Base-by-base conservation (phyloP, 495 filamentous ascomycete genomes). In the Penicillium lividum region DNA sequence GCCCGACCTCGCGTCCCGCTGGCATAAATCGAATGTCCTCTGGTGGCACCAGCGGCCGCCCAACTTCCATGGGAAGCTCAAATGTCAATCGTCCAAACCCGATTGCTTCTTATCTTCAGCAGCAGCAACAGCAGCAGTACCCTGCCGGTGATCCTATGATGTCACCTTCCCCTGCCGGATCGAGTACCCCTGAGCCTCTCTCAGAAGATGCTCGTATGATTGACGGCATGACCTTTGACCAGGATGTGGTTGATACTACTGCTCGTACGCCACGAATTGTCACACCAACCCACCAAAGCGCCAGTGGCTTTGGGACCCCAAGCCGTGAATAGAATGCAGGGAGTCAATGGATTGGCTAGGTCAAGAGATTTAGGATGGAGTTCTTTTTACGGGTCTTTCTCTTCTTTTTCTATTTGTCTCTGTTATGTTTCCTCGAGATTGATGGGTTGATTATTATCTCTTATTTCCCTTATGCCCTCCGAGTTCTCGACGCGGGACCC, bases 1-100 rank as follows among this genome's bases (percentile, higher is more conserved):
- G 88, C 7, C 88, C 88, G n/a, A 86, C 82, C 18, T 91, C 78
- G n/a, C 68, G 62, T 33, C 65, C 68, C 8, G 29, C 69, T 4
- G 64, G 57, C 9, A 29, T 77, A 8, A 72, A 68, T 30, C 63
- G 76, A 8, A 50, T 72, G 40, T 69, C 70, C 1, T 75, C 77
- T 7, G 66, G 67, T 43, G 69, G 68, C 10, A 25, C 29, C 9
- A 43, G 54, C 30, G 60, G 56, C 16, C 68, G 72, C 10, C 70
- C 74, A 1, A 67, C 67, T 50, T 74, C 72, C 0, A 63, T 78
- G 34, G 70, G 72, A 1, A 78, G 77, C 54, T 70, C 70, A 0
- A 65, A 62, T 47, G 54, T 66, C n/a, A 56, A 56, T 51, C 66
- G 72, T 7, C 63, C 54, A 2, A 74, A 69, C 43, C 63, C 65